phyloP scores from a whole-genome alignment of 352 stramenopile genomes.

The Phytopythium montanum region DNA sequence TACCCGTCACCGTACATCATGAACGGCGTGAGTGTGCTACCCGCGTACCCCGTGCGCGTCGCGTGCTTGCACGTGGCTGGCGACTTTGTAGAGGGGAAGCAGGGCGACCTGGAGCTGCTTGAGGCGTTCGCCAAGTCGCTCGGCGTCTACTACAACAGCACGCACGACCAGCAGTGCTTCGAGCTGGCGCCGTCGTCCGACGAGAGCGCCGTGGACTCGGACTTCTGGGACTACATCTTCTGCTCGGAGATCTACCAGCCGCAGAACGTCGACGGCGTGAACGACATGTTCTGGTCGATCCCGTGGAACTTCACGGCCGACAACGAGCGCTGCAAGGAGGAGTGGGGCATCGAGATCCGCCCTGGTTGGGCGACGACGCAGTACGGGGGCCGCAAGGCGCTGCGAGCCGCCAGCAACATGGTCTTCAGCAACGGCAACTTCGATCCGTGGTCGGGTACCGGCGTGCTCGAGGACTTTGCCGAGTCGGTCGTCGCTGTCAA shows the following conservation, averaged over 20 bases:
- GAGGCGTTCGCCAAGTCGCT: constrained; percentile 46
- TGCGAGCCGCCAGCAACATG: constrained; percentile 88
- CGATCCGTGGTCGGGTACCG: constrained; percentile 91
- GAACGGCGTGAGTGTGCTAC: constrained; percentile 81
- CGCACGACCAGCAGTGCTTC: constrained; percentile 49
- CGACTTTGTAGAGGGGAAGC: constrained; percentile 31
- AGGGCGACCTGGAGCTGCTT: constrained; percentile 36
- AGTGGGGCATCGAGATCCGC: constrained; percentile 64
- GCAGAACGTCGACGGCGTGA: constrained; percentile 48
- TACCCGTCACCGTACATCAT: constrained; percentile 95
- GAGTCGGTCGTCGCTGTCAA: constrained; percentile 67
- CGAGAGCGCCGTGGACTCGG: constrained; percentile 40
- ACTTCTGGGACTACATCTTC: constrained; percentile 82
- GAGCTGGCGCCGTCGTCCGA: constrained; percentile 43
- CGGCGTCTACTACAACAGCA: constrained; percentile 82
- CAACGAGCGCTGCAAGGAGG: constrained; percentile 49
- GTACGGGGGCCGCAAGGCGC: constrained; percentile 66
- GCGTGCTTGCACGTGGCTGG: constrained; percentile 71
- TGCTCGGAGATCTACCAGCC: constrained; percentile 81
- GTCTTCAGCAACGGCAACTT: constrained; percentile 94
- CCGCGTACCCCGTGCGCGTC: constrained; percentile 87
- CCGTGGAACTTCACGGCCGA: constrained; percentile 64
- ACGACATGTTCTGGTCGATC: constrained; percentile 87
- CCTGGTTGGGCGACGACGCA: constrained; percentile 64
- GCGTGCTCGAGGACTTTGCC: constrained; percentile 68